Percentiles rank a stretch among this genome's conserved stretches.
Conservation (phyloP, 768 basidiomycete genomes). For the Paxillus rubicundulus region DNA sequence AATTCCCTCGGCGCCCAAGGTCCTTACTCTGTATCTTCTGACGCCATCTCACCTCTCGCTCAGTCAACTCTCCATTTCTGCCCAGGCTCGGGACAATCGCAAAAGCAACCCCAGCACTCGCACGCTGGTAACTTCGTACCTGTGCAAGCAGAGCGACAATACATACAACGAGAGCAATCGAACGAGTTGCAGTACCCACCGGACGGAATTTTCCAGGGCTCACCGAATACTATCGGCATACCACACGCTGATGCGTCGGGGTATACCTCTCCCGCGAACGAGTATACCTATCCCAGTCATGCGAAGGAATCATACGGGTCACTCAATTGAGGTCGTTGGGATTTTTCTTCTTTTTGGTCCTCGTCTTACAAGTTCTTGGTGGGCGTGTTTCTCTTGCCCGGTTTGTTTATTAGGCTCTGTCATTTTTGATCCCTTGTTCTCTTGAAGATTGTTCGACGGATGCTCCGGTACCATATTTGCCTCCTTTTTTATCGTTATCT, state of each 20-base stretch:
- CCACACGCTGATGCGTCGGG: slow-evolving; percentile 12
- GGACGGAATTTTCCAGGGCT: slow-evolving; percentile 15
- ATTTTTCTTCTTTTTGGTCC: background rate
- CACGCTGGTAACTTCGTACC: slow-evolving; percentile 13
- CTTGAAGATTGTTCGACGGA: slow-evolving; percentile 10
- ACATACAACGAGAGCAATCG: slow-evolving; percentile 8
- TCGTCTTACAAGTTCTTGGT: background rate
- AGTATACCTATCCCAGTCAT: slow-evolving; percentile 24
- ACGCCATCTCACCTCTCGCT: slow-evolving; percentile 10
- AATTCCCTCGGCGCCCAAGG: slow-evolving; percentile 12
- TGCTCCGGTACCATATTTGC: slow-evolving; percentile 2
- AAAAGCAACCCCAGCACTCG: slow-evolving; percentile 17
- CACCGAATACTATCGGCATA: slow-evolving; percentile 11
- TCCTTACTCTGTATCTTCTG: slow-evolving; percentile 18
- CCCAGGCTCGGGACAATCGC: slow-evolving; percentile 3
- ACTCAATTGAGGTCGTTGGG: slow-evolving; percentile 12
- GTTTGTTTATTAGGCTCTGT: slow-evolving; percentile 2
- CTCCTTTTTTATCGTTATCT: slow-evolving; percentile 5
- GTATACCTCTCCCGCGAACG: slow-evolving; percentile 18
- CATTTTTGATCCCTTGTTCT: background rate
- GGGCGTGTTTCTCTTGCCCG: background rate
- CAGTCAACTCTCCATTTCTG: slow-evolving; percentile 11
- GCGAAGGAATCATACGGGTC: slow-evolving; percentile 23
- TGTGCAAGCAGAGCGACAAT: slow-evolving; percentile 9
- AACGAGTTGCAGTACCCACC: slow-evolving; percentile 19